These are phyloP conservation scores for Nasturtium officinale DNA, from an alignment of 345 rosid genomes.

Conservation along the genomic window DNA sequence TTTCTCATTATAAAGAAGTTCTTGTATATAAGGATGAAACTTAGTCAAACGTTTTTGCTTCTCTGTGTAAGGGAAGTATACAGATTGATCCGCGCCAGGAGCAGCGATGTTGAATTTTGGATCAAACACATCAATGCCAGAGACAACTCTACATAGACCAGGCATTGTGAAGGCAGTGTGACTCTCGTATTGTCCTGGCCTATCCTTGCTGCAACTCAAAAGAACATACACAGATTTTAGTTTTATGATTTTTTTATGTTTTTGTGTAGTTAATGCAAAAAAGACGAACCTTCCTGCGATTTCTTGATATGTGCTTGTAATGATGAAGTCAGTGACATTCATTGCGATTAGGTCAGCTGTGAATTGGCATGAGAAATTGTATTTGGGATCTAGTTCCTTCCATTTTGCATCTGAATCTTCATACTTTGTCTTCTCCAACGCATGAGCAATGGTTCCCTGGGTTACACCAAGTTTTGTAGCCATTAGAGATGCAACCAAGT, in stretches of 20 bases:
- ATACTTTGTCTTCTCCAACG: constrained; percentile 88
- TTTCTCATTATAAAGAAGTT: constrained; percentile 63
- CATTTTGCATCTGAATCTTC: constrained; percentile 89
- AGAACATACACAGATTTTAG: neutral
- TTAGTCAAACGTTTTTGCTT: constrained; percentile 54
- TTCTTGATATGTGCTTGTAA: constrained; percentile 93
- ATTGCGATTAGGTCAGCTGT: constrained; percentile 85
- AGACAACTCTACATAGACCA: constrained; percentile 78
- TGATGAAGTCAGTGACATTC: constrained; percentile 84
- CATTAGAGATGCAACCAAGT: constrained; percentile 86
- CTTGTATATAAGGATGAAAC: constrained; percentile 76
- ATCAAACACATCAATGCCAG: constrained; percentile 89
- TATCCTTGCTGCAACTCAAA: constrained; percentile 57
- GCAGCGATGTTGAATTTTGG: constrained; percentile 94
- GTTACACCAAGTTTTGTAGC: constrained; percentile 78
- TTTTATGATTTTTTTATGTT: neutral
- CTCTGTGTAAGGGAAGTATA: constrained; percentile 78
- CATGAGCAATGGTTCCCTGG: constrained; percentile 93
- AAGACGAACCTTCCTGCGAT: constrained; percentile 82
- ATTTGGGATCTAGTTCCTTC: constrained; percentile 82
- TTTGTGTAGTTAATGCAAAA: neutral
- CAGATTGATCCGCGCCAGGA: constrained; percentile 96
- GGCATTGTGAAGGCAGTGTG: constrained; percentile 87
- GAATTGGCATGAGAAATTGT: constrained; percentile 94
- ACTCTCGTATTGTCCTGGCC: constrained; percentile 92